phyloP scores from a whole-genome alignment of 495 filamentous ascomycete species.

The Podospora comata region DNA sequence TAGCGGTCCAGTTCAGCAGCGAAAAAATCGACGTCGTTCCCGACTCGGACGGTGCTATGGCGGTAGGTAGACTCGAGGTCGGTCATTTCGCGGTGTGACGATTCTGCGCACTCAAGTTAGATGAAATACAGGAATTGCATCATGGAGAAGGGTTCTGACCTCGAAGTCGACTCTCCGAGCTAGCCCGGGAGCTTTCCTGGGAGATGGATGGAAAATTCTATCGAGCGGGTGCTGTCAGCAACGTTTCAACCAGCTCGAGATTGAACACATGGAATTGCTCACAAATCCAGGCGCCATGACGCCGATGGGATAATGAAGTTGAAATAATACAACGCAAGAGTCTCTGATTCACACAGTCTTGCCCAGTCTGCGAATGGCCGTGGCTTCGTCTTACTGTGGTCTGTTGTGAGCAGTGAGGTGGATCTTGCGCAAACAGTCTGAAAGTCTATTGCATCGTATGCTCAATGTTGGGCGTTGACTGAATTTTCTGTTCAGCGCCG shows the following conservation, averaged over 20 bases:
- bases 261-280: slow-evolving; percentile 16
- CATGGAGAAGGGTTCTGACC: slow-evolving; percentile 5
- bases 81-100: slow-evolving; percentile 25
- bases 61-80: slow-evolving; percentile 31
- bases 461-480: neutral
- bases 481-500: neutral
- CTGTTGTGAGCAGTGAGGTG: neutral
- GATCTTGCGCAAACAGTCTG: neutral
- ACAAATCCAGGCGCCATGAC: slow-evolving; percentile 34
- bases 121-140: neutral
- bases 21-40: slow-evolving; percentile 46
- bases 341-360: neutral
- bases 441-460: neutral
- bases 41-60: slow-evolving; percentile 30
- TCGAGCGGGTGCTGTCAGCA: slow-evolving; percentile 14
- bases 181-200: slow-evolving; percentile 21
- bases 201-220: slow-evolving; percentile 24
- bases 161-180: slow-evolving; percentile 22
- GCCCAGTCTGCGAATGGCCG: neutral
- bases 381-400: neutral
- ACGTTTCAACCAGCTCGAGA: neutral
- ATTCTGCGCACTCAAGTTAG: slow-evolving; percentile 16
- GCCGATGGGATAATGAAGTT: neutral
- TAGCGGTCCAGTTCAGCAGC: slow-evolving; percentile 45
- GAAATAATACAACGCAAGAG: neutral